These are phyloP conservation scores for Tilletia caries DNA, from an alignment of 1,284 basidiomycete species.

Conservation along the genomic window DNA sequence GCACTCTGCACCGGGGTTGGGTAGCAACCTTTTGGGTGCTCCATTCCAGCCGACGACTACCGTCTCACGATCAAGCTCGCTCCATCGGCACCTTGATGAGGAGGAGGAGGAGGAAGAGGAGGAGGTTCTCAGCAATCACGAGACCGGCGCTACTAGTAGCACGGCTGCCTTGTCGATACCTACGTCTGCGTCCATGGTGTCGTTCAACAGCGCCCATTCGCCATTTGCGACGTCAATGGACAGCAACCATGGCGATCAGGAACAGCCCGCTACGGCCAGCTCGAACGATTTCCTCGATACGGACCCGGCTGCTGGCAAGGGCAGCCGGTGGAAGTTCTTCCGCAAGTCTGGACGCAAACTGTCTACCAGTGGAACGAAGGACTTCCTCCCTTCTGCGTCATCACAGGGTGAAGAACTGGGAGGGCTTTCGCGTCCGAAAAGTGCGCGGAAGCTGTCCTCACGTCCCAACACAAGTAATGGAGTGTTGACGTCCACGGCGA, in stretches of 20 bases:
- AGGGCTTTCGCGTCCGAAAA: neutral
- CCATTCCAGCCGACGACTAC: neutral
- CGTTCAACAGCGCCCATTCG: neutral
- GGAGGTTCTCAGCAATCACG: neutral
- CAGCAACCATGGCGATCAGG: neutral
- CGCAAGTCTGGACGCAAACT: slow-evolving; percentile 9
- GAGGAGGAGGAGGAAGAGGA: slow-evolving; percentile 2
- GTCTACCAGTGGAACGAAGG: neutral
- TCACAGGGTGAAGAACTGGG: neutral
- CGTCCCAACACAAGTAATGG: neutral
- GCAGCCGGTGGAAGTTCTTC: slow-evolving; percentile 2
- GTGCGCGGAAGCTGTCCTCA: neutral
- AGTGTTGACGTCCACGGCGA: neutral
- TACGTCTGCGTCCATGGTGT: neutral
- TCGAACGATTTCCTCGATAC: neutral
- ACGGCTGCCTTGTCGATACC: neutral
- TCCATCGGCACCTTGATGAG: neutral
- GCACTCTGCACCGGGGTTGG: too few relatives aligned
- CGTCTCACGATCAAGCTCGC: neutral
- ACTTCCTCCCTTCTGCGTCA: neutral
- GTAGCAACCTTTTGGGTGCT: neutral
- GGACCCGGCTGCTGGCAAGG: neutral
- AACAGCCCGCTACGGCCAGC: neutral
- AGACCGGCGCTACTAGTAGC: too few relatives aligned
- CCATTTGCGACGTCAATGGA: neutral